phyloP scores from a whole-genome alignment of 306 rosid species.

The Gynostemma pentaphyllum region DNA sequence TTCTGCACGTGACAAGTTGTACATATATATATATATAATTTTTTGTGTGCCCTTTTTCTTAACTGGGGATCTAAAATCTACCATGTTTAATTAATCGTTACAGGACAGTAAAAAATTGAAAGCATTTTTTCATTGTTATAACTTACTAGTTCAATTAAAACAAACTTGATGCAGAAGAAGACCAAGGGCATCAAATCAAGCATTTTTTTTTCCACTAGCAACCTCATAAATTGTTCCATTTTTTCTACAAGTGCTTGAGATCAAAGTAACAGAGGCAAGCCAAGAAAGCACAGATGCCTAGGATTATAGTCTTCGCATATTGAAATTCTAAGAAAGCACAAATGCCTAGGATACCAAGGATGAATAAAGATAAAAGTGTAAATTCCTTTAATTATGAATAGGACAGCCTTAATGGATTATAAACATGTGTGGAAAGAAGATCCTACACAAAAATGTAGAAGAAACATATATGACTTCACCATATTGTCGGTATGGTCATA shows the following conservation, averaged over 20 bases:
- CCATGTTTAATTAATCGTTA: conserved; percentile 8
- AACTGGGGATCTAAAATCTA: conserved; percentile 35
- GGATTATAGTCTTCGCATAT: too few relatives aligned
- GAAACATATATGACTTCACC: too few relatives aligned
- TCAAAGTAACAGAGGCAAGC: not conserved
- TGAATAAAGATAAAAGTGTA: not conserved
- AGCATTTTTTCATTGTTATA: conserved; percentile 16
- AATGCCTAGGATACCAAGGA: not conserved
- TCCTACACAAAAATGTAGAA: too few relatives aligned
- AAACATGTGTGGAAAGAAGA: too few relatives aligned
- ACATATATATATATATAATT: too few relatives aligned
- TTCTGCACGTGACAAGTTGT: not conserved
- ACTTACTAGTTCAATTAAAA: conserved; percentile 11
- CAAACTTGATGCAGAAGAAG: conserved; percentile 54
- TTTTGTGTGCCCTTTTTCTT: not conserved
- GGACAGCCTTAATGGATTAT: not conserved
- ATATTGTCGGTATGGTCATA: not conserved
- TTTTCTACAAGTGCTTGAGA: not conserved
- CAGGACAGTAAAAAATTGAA: not conserved
- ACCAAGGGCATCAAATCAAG: conserved; percentile 2
- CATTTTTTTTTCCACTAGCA: too few relatives aligned
- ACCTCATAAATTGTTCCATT: conserved; percentile 35
- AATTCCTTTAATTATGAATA: not conserved
- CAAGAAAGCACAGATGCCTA: too few relatives aligned
- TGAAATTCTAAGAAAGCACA: not conserved